phyloP scores from a whole-genome alignment of 352 stramenopile species.

The Pseudoperonospora humuli region DNA sequence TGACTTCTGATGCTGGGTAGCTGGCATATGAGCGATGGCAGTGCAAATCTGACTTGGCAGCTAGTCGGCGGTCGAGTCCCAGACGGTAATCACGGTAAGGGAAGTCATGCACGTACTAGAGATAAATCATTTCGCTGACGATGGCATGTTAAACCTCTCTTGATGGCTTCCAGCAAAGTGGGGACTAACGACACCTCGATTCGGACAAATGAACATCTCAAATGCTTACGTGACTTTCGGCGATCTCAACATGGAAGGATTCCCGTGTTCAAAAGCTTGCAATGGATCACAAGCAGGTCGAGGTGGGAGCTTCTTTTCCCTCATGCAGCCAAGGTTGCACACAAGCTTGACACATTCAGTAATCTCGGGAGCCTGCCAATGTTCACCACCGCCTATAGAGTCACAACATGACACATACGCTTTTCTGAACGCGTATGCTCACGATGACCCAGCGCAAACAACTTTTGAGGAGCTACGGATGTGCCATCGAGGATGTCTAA shows the following conservation, averaged over 20 bases:
- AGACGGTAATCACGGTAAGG: slow-evolving; percentile 58
- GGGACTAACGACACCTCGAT: slow-evolving; percentile 50
- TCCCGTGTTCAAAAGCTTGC: slow-evolving; percentile 62
- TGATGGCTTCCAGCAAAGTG: slow-evolving; percentile 40
- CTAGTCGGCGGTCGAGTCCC: slow-evolving; percentile 40
- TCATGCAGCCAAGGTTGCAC: slow-evolving; percentile 38
- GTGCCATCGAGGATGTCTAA: slow-evolving; percentile 56
- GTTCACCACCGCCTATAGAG: slow-evolving; percentile 11
- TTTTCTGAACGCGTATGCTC: not conserved
- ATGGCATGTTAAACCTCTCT: not conserved
- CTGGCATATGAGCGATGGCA: slow-evolving; percentile 30
- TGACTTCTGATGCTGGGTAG: slow-evolving; percentile 7
- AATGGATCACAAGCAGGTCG: slow-evolving; percentile 66
- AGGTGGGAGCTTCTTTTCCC: slow-evolving; percentile 62
- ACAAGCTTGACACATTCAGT: slow-evolving; percentile 34
- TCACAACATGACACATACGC: not conserved
- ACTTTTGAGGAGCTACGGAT: slow-evolving; percentile 47
- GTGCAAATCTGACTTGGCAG: slow-evolving; percentile 47
- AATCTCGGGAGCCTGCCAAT: slow-evolving; percentile 42
- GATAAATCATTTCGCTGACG: not conserved
- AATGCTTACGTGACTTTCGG: slow-evolving; percentile 48
- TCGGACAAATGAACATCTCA: slow-evolving; percentile 2
- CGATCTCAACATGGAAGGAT: slow-evolving; percentile 80
- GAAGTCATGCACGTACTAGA: not conserved
- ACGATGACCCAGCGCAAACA: slow-evolving; percentile 2